phyloP scores from a whole-genome alignment of 2,329 filamentous ascomycete genomes.

The Amauroascus niger region DNA sequence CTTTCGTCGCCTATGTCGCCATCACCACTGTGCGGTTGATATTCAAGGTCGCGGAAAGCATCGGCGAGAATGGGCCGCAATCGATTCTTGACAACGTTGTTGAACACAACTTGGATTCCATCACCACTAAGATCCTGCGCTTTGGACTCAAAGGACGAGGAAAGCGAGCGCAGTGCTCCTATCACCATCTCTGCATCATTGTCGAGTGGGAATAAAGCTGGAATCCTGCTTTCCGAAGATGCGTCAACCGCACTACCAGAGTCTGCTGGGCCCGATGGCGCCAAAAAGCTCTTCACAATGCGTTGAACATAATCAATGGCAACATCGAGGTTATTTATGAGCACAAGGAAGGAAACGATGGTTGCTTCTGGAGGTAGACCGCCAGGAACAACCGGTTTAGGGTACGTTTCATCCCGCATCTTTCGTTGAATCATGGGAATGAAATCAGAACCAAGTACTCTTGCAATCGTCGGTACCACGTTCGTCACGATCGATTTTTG shows the following conservation, averaged over 20 bases:
- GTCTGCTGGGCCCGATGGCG: constrained; percentile 25
- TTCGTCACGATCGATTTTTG: constrained; percentile 68
- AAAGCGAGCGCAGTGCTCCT: constrained; percentile 57
- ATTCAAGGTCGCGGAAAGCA: constrained; percentile 85
- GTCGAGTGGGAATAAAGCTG: constrained; percentile 67
- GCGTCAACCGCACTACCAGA: constrained; percentile 25
- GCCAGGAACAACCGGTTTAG: constrained; percentile 66
- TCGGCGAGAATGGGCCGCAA: constrained; percentile 77
- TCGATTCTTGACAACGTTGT: constrained; percentile 74
- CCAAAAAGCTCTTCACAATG: constrained; percentile 64
- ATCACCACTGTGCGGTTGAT: constrained; percentile 55
- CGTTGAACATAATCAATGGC: constrained; percentile 82
- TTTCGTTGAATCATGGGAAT: constrained; percentile 95
- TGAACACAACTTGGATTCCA: constrained; percentile 74
- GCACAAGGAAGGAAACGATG: constrained; percentile 78
- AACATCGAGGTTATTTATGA: constrained; percentile 92
- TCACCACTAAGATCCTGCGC: constrained; percentile 73
- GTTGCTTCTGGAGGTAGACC: constrained; percentile 78
- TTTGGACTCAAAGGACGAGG: constrained; percentile 64
- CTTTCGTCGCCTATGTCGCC: constrained; percentile 29
- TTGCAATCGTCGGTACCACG: constrained; percentile 66
- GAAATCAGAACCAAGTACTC: constrained; percentile 80
- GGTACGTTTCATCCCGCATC: constrained; percentile 94
- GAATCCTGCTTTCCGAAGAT: constrained; percentile 34
- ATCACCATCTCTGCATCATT: constrained; percentile 63